A percentile compares a stretch with the other conserved stretches of the same genome.
phyloP scores from a whole-genome alignment of 2,329 filamentous ascomycete species.

The Pezicula carpinea region DNA sequence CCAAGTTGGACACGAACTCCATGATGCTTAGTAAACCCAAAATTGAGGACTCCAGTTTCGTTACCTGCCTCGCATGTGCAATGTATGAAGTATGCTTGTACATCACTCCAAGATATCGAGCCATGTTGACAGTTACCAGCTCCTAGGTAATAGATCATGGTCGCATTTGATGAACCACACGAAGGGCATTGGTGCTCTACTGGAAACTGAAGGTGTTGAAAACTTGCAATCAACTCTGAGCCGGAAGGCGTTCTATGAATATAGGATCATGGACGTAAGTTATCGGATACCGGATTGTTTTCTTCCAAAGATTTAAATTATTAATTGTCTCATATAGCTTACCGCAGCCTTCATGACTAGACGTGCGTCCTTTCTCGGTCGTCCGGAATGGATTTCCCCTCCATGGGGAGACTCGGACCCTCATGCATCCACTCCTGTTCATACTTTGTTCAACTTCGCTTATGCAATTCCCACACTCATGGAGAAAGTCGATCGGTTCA shows the following conservation, averaged over 20 bases:
- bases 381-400: slow-evolving; percentile 8
- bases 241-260: slow-evolving; percentile 11
- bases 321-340: neutral
- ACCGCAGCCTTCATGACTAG: slow-evolving; percentile 4
- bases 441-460: slow-evolving; percentile 4
- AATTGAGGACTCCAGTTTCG: slow-evolving; percentile 4
- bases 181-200: slow-evolving; percentile 7
- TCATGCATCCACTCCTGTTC: slow-evolving; percentile 2
- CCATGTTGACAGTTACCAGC: neutral
- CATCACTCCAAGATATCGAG: neutral
- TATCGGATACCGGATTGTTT: too few species aligned
- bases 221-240: slow-evolving; percentile 5
- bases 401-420: slow-evolving; percentile 8
- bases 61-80: slow-evolving; percentile 6
- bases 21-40: neutral
- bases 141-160: slow-evolving; percentile 6
- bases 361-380: slow-evolving; percentile 4
- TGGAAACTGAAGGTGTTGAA: slow-evolving; percentile 5
- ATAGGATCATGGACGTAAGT: slow-evolving; percentile 2
- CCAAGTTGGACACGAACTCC: neutral
- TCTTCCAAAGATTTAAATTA: too few species aligned
- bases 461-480: slow-evolving; percentile 7
- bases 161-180: slow-evolving; percentile 4
- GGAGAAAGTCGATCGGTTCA: slow-evolving; percentile 6
- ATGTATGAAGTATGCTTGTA: slow-evolving; percentile 11